Evolutionary conservation across 495 filamentous ascomycete species (phyloP).

Genomic region (Trypethelium eluteriae): DNA sequence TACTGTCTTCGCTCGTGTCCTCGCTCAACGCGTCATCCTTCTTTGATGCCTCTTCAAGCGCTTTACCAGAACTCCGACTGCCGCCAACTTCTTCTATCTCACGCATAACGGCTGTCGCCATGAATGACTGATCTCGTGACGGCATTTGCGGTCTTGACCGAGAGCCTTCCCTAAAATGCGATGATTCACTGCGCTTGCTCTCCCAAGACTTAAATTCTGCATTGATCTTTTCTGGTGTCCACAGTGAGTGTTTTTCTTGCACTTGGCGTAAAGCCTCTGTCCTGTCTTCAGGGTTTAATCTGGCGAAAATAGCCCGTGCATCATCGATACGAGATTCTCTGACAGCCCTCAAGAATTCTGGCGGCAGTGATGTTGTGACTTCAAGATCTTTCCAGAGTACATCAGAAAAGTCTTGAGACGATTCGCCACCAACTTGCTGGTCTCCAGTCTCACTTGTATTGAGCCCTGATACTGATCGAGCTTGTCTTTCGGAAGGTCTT

Average conservation of each 20-base stretch:
- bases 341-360: not conserved
- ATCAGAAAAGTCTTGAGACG: not conserved
- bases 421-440: not conserved
- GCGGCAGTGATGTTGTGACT: not conserved
- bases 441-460: not conserved
- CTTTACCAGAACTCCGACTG: not conserved
- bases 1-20: conserved; percentile 16
- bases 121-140: conserved; percentile 26
- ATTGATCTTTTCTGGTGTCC: no score
- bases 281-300: not conserved
- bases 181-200: not conserved
- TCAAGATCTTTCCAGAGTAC: not conserved
- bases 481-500: not conserved
- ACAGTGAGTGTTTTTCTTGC: not conserved
- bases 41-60: not conserved
- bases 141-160: conserved; percentile 28
- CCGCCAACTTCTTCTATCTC: conserved; percentile 25
- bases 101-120: conserved; percentile 31
- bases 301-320: not conserved
- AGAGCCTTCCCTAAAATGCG: not conserved
- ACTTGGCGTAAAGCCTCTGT: not conserved
- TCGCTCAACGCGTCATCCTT: conserved; percentile 8
- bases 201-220: not conserved
- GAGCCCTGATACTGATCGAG: not conserved
- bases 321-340: not conserved